These are phyloP conservation scores for Spergularia bocconei DNA, from an alignment of 148 eudicot genomes.

Conservation along the genomic window DNA sequence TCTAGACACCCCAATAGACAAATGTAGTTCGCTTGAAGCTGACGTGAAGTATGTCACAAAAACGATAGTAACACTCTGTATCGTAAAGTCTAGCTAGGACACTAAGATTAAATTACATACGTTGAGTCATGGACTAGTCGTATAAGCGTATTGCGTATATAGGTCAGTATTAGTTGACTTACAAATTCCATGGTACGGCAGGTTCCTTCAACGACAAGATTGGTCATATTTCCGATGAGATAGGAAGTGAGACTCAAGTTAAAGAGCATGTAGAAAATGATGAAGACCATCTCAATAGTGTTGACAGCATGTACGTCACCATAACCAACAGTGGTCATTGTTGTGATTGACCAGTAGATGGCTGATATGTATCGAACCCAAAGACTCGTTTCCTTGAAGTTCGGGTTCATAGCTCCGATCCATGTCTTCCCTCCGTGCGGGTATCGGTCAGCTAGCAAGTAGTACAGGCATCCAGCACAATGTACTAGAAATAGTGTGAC, in stretches of 20 bases:
- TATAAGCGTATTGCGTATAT: too few relatives aligned
- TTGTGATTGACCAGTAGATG: constrained; percentile 81
- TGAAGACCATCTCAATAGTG: constrained; percentile 73
- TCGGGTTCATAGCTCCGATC: constrained; percentile 63
- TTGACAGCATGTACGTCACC: constrained; percentile 90
- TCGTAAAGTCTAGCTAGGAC: too few relatives aligned
- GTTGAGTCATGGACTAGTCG: too few relatives aligned
- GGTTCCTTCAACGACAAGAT: constrained; percentile 81
- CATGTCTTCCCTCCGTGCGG: constrained; percentile 74
- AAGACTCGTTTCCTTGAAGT: constrained; percentile 58
- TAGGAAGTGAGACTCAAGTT: constrained; percentile 87
- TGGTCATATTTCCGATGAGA: constrained; percentile 91
- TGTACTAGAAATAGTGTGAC: constrained; percentile 74
- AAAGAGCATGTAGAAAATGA: constrained; percentile 79
- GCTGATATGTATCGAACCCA: constrained; percentile 66
- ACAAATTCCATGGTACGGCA: constrained; percentile 87
- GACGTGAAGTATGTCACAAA: too few relatives aligned
- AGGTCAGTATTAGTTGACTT: constrained; percentile 21
- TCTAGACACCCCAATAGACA: too few relatives aligned
- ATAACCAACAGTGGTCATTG: constrained; percentile 85
- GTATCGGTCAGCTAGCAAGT: constrained; percentile 69
- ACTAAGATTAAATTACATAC: too few relatives aligned
- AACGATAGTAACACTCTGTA: too few relatives aligned
- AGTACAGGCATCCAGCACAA: constrained; percentile 74
- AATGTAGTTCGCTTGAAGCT: too few relatives aligned